Percentiles rank a stretch among this genome's conserved stretches.
Conservation (phyloP, 2,329 filamentous ascomycete species). For the Xylaria sp. region DNA sequence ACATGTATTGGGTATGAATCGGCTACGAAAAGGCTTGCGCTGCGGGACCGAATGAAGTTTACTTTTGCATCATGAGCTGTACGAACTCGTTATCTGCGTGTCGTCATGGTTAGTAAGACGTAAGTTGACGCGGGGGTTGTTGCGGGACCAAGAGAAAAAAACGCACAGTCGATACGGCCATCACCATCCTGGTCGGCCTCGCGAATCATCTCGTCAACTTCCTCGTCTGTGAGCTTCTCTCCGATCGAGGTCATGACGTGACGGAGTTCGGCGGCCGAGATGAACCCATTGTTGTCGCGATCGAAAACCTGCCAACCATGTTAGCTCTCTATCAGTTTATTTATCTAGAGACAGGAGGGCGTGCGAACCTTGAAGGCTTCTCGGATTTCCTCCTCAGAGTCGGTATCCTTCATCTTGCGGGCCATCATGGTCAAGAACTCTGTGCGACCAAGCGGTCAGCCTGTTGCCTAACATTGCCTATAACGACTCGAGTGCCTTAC, state of each 20-base stretch:
- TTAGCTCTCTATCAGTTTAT: constrained; percentile 38
- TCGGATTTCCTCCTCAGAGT: constrained; percentile 89
- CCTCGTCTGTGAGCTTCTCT: constrained; percentile 89
- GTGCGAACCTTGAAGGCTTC: constrained; percentile 81
- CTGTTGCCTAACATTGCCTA: constrained; percentile 8
- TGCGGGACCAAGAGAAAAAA: background rate
- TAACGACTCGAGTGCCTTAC: constrained; percentile 60
- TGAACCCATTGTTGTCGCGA: constrained; percentile 91
- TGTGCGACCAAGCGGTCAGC: constrained; percentile 54
- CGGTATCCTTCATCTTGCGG: constrained; percentile 93
- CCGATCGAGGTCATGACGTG: constrained; percentile 94
- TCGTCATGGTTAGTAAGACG: constrained; percentile 42
- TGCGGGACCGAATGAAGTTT: constrained; percentile 53
- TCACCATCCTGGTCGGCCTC: constrained; percentile 91
- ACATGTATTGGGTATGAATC: constrained; percentile 46
- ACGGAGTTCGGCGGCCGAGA: constrained; percentile 86
- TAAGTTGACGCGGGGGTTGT: background rate
- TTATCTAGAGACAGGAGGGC: background rate
- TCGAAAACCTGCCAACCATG: constrained; percentile 71
- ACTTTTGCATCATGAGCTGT: constrained; percentile 97
- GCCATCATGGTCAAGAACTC: constrained; percentile 96
- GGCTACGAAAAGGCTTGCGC: constrained; percentile 39
- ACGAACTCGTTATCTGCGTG: constrained; percentile 89
- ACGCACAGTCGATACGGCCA: constrained; percentile 86
- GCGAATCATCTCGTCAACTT: constrained; percentile 93